Percentiles rank a stretch among this genome's conserved stretches.
phyloP scores from a whole-genome alignment of 192 early-diverging fungal genomes.

The Oehlia diaphana region DNA sequence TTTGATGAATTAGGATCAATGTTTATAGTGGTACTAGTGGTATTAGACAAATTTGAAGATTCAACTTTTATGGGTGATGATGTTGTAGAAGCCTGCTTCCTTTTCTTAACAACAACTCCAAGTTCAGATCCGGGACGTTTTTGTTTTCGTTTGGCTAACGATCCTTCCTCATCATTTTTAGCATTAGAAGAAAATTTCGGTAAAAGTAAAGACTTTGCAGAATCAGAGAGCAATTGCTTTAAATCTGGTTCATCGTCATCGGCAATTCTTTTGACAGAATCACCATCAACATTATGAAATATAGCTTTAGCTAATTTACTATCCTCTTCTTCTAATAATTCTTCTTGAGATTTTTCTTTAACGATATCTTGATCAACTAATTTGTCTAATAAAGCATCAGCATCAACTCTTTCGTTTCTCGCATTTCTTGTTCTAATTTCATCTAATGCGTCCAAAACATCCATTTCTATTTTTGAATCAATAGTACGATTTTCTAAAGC shows the following conservation, averaged over 20 bases:
- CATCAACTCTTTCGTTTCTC: conserved; percentile 71
- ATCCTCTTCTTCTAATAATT: conserved; percentile 51
- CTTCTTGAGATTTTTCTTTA: conserved; percentile 37
- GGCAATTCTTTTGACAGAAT: conserved; percentile 57
- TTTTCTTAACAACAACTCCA: neutral
- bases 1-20: too few relatives aligned
- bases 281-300: conserved; percentile 68
- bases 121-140: neutral
- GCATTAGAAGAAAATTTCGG: neutral
- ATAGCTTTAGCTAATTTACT: conserved; percentile 57
- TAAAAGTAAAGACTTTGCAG: conserved; percentile 7
- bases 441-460: conserved; percentile 94
- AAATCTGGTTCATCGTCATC: conserved; percentile 43
- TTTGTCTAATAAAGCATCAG: conserved; percentile 62
- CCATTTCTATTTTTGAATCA: conserved; percentile 96
- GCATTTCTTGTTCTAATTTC: conserved; percentile 92
- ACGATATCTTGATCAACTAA: conserved; percentile 43
- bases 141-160: neutral
- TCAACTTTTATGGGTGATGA: neutral
- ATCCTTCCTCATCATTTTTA: neutral
- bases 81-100: neutral
- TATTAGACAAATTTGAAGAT: too few relatives aligned
- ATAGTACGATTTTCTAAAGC: conserved; percentile 92
- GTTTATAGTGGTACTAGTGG: too few relatives aligned
- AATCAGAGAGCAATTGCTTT: conserved; percentile 36